Evolutionary conservation across 805 yeast genomes (phyloP), one percentile per base, ranked within the genome.

Genomic region (Maudiozyma barnettii): DNA sequence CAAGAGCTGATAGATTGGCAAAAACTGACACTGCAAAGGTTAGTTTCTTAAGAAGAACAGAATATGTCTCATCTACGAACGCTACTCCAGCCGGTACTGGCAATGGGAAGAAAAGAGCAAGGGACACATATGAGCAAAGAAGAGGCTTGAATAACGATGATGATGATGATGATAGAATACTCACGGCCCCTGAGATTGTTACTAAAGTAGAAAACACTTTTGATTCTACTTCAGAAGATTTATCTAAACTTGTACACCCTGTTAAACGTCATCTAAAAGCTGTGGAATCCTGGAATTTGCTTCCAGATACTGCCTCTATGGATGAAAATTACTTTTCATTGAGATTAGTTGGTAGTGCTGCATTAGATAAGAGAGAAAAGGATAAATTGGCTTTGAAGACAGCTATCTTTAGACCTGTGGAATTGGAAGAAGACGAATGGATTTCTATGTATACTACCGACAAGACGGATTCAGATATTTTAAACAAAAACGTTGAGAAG

Each of bases 41-140:
- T 13, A 75, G 86, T n/a, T 90, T 91, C 67, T 74, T 91, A 62
- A 81, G 97, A 70, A 81, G 98, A 69, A 91, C 99, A 0, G 98
- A 93, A 62, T 91, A 91, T 63, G 84, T 88, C 49, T 77, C 95
- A 10, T 79, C 84, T 35, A 81, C 68, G 3, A 54, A 56, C 23
- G 52, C 63, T 3, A 51, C 78, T 45, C 74, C 74, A 46, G 60
- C 66, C 46, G 50, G 53, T 38, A 44, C 41, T 30, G 47, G 41
- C 31, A 57, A 52, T 36, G 54, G 49, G 48, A 52, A 43, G 50
- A 55, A 37, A 57, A 59, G 49, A 60, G 59, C 46, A 64, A 65
- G 53, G 67, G 63, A 49, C 63, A 49, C 48, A 3, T 52, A 49
- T 2, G 51, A 49, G 16, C 47, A 49, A 38, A 31, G 45, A 22